Base-by-base conservation (phyloP, 148 eudicot genomes). In the Amaranthus hypochondriacus region DNA sequence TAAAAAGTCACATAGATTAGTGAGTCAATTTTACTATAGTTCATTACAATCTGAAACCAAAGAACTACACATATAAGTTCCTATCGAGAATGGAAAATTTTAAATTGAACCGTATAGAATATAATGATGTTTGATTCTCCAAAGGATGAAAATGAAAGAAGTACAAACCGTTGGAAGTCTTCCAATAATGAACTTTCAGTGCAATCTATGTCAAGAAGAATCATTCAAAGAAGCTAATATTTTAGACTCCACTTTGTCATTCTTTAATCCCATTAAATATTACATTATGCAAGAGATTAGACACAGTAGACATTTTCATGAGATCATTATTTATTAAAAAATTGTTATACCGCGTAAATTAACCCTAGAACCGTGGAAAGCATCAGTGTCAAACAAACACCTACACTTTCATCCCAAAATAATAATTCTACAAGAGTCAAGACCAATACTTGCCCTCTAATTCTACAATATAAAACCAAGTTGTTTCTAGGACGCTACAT, bases 341-440 rank as follows among this genome's bases (percentile, higher is more conserved):
- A 2, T 57, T 55, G 18, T 59, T 14, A 60, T 70, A 54, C 47
- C n/a, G 28, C 46, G 53, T 44, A 18, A 13, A 0, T 12, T 9
- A 8, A 18, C 44, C 9, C 76, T 39, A 14, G 15, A n/a, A 48
- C 43, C 60, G 42, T 5, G 10, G 66, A 72, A 39, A 3, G 61
- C 52, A 67, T 60, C 51, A 60, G 28, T 51, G 51, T 62, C 69
- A 52, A 68, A 60, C 68, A 60, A 43, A 57, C 70, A 53, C 55
- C 56, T 56, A 48, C 11, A 2, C 52, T 3, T 68, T 44, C 65
- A 9, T 12, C 62, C 5, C 11, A 9, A 21, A 15, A 7, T 48
- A 14, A 47, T 56, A 65, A 56, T 13, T 65, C 0, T 44, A 50
- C 0, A 66, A 18, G 18, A 18, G 18, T 18, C 18, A 18, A 56